These are phyloP conservation scores for Claviceps pusilla DNA, from an alignment of 2,329 filamentous ascomycete genomes.

Conservation along the genomic window DNA sequence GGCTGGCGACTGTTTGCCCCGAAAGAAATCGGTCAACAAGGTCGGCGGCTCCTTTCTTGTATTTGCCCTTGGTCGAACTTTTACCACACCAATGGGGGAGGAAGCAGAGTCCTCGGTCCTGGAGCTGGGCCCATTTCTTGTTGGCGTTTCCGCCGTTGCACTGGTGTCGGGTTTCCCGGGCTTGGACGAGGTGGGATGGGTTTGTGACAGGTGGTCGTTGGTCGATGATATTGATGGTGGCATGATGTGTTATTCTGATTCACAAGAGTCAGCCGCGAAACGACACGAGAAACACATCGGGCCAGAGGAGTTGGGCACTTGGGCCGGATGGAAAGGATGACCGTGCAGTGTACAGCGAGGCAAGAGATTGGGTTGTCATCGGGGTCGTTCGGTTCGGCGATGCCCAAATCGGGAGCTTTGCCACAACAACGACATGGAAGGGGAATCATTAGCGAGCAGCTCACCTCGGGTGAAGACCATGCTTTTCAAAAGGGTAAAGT, in stretches of 20 bases:
- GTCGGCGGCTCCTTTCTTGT: conserved; percentile 28
- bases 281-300: neutral
- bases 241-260: conserved; percentile 10
- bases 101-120: conserved; percentile 24
- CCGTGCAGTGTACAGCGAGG: neutral
- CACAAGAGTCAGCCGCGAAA: conserved; percentile 6
- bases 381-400: conserved; percentile 1
- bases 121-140: conserved; percentile 7
- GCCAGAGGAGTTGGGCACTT: neutral
- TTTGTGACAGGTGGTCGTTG: conserved; percentile 9
- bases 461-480: conserved; percentile 2
- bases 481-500: neutral
- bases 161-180: conserved; percentile 2
- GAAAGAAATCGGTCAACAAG: conserved; percentile 41
- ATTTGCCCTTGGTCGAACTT: conserved; percentile 19
- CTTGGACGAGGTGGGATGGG: conserved; percentile 5
- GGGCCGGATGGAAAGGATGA: neutral
- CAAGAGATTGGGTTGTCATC: neutral
- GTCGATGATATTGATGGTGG: conserved; percentile 8
- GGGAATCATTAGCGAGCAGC: neutral
- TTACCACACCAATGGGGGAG: conserved; percentile 23
- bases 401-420: neutral
- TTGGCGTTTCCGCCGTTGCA: conserved; percentile 1
- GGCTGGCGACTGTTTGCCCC: conserved; percentile 41
- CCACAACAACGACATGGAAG: neutral